phyloP scores from a whole-genome alignment of 2,329 filamentous ascomycete species.

The Aspergillus fischeri region DNA sequence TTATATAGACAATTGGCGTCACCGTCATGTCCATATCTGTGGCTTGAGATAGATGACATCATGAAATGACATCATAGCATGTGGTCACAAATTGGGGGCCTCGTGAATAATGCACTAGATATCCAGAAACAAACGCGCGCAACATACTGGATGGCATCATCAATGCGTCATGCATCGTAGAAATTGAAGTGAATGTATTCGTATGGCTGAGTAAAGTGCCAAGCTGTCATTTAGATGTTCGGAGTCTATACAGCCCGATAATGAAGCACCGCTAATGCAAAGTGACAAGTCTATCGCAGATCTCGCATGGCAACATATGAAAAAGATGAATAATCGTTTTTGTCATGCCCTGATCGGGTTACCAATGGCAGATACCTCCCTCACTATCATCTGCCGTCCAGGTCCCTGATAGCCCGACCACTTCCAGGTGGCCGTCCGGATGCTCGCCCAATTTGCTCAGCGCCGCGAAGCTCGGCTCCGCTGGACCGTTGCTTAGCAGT shows the following conservation, averaged over 20 bases:
- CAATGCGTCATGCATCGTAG: background rate
- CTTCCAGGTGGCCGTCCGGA: conserved; percentile 51
- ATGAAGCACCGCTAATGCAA: background rate
- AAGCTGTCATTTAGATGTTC: background rate
- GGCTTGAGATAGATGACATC: background rate
- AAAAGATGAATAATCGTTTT: background rate
- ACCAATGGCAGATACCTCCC: conserved; percentile 57
- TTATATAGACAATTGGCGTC: background rate
- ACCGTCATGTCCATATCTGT: background rate
- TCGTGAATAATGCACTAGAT: background rate
- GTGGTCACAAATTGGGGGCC: background rate
- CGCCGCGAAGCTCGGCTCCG: conserved; percentile 34
- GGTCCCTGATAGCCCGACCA: conserved; percentile 71
- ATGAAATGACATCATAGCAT: background rate
- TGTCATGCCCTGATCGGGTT: conserved; percentile 8
- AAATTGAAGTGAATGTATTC: background rate
- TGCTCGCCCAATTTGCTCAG: conserved; percentile 53
- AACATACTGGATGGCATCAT: background rate
- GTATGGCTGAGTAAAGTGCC: background rate
- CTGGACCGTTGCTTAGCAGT: conserved; percentile 52
- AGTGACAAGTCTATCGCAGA: background rate
- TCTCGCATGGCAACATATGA: background rate
- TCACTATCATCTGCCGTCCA: conserved; percentile 88
- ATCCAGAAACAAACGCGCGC: background rate
- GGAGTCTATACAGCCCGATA: background rate